phyloP scores from a whole-genome alignment of 495 filamentous ascomycete species.

The Glonium stellatum region DNA sequence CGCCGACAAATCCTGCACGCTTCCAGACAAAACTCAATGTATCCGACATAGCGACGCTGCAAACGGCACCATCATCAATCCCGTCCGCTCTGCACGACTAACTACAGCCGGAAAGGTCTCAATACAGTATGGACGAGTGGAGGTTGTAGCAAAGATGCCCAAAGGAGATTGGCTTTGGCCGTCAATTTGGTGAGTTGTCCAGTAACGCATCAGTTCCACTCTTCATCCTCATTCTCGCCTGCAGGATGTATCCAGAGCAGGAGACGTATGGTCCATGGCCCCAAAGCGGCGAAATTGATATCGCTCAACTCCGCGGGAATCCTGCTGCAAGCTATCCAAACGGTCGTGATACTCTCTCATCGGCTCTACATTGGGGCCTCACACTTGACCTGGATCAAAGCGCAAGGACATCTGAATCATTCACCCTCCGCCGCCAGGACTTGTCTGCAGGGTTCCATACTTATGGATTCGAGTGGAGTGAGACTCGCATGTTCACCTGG shows the following conservation, averaged over 20 bases:
- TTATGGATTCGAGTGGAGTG: background rate
- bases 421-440: background rate
- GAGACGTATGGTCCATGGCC: no score
- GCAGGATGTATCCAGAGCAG: no score
- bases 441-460: background rate
- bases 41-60: conserved; percentile 26
- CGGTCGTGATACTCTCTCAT: no score
- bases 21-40: background rate
- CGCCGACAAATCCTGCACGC: background rate
- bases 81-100: conserved; percentile 34
- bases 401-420: background rate
- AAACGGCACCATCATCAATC: conserved; percentile 32
- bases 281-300: no score
- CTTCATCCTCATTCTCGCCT: no score
- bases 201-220: no score
- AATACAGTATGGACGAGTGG: conserved; percentile 36
- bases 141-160: conserved; percentile 38
- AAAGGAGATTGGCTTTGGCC: conserved; percentile 40
- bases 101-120: conserved; percentile 33
- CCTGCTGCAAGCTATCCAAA: no score
- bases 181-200: conserved; percentile 32
- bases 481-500: background rate
- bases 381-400: background rate
- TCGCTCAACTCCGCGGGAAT: no score
- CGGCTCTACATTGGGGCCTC: conserved; percentile 23